These are phyloP conservation scores for Ilex aquifolium DNA, from an alignment of 257 asterid species.

Conservation along the genomic window DNA sequence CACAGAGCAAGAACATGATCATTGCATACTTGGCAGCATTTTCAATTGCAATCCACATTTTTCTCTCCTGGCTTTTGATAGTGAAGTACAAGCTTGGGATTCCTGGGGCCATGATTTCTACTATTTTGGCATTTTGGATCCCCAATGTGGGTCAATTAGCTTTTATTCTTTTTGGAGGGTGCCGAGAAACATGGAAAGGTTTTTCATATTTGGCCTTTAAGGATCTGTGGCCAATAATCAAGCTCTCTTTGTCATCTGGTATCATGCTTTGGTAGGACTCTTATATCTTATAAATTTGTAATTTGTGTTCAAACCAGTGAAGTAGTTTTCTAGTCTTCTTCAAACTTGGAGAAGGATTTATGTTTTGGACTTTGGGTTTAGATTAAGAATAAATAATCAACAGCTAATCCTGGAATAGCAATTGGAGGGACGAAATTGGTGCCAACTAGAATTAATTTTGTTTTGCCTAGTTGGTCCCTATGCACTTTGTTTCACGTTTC, in stretches of 20 bases:
- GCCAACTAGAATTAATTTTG: too few relatives aligned
- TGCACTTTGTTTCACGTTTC: too few relatives aligned
- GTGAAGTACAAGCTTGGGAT: slow-evolving; percentile 43
- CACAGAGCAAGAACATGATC: slow-evolving; percentile 73
- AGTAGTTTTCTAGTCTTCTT: too few relatives aligned
- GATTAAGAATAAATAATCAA: too few relatives aligned
- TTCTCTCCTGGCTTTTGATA: slow-evolving; percentile 61
- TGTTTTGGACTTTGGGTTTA: too few relatives aligned
- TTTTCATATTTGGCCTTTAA: slow-evolving; percentile 48
- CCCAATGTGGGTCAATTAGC: slow-evolving; percentile 60
- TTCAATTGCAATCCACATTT: slow-evolving; percentile 41
- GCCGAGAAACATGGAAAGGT: slow-evolving; percentile 70
- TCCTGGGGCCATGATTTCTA: slow-evolving; percentile 58
- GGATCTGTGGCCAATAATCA: slow-evolving; percentile 65
- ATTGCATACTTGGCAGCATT: slow-evolving; percentile 55
- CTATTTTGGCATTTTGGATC: slow-evolving; percentile 63
- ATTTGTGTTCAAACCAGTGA: too few relatives aligned
- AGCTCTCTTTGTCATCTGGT: slow-evolving; percentile 74
- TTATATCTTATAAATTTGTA: background rate
- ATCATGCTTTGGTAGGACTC: slow-evolving; percentile 61
- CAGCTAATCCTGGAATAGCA: too few relatives aligned
- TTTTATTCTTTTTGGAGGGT: slow-evolving; percentile 51
- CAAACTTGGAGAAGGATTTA: too few relatives aligned
- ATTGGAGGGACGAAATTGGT: too few relatives aligned
- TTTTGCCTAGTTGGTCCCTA: too few relatives aligned